A percentile compares a stretch with the other conserved stretches of the same genome.
Conservation (phyloP, 2,329 filamentous ascomycete species). For the Fonsecaea pedrosoi region DNA sequence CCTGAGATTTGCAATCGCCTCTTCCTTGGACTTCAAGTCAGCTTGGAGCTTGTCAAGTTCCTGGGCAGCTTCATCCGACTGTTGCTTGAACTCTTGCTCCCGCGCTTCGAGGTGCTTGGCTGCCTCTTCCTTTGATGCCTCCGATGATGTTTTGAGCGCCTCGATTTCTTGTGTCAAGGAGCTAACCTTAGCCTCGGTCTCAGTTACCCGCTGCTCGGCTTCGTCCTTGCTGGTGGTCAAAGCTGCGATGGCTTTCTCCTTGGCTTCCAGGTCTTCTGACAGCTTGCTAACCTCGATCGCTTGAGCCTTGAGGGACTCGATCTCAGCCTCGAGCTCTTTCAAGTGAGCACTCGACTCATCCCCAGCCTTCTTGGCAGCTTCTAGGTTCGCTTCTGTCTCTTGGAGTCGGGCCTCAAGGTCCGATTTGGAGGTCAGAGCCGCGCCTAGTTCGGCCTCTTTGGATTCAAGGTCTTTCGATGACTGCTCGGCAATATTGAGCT, state of each 20-base stretch:
- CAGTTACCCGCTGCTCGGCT: conserved; percentile 20
- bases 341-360: conserved; percentile 12
- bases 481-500: conserved; percentile 13
- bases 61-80: conserved; percentile 10
- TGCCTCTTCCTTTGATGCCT: conserved; percentile 17
- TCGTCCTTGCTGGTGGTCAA: conserved; percentile 25
- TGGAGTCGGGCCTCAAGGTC: conserved; percentile 20
- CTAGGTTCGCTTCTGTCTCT: conserved; percentile 25
- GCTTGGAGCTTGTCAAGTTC: conserved; percentile 16
- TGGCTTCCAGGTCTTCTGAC: conserved; percentile 24
- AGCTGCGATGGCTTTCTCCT: conserved; percentile 21
- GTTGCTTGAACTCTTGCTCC: conserved; percentile 20
- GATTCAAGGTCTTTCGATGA: conserved; percentile 20
- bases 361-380: conserved; percentile 19
- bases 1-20: conserved; percentile 23
- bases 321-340: conserved; percentile 26
- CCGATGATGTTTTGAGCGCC: conserved; percentile 16
- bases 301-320: conserved; percentile 25
- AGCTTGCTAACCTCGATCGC: conserved; percentile 13
- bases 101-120: conserved; percentile 16
- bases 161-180: conserved; percentile 22
- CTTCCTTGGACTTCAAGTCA: conserved; percentile 22
- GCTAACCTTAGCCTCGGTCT: conserved; percentile 13
- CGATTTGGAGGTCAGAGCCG: conserved; percentile 18
- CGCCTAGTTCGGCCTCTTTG: conserved; percentile 23